Evolutionary conservation across 768 basidiomycete genomes (phyloP).

Genomic region (Scleroderma bovista): DNA sequence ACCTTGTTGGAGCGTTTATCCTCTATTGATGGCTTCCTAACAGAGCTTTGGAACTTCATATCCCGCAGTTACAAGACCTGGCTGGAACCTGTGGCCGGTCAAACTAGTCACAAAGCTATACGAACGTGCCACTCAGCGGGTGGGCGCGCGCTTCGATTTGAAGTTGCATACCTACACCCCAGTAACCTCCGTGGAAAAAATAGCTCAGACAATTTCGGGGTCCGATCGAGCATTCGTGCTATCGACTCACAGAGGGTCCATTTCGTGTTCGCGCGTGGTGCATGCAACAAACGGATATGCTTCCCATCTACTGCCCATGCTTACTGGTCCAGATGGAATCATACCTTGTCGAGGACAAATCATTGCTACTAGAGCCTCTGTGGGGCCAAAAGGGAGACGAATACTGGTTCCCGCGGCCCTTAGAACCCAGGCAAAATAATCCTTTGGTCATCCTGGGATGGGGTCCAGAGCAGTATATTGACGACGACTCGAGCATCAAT

Average conservation of each 20-base stretch:
- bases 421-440: slow-evolving; percentile 22
- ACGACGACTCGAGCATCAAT: slow-evolving; percentile 56
- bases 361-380: slow-evolving; percentile 39
- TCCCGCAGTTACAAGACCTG: slow-evolving; percentile 47
- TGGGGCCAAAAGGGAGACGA: slow-evolving; percentile 39
- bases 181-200: slow-evolving; percentile 40
- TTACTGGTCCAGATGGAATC: slow-evolving; percentile 49
- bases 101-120: slow-evolving; percentile 74
- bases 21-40: no score
- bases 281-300: slow-evolving; percentile 88
- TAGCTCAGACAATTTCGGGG: slow-evolving; percentile 1
- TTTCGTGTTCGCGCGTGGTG: slow-evolving; percentile 60
- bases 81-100: slow-evolving; percentile 71
- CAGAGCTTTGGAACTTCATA: slow-evolving; percentile 35
- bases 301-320: slow-evolving; percentile 66
- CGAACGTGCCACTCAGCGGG: slow-evolving; percentile 31
- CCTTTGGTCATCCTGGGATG: slow-evolving; percentile 75
- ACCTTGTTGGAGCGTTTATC: no score
- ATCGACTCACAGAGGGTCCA: slow-evolving; percentile 58
- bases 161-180: slow-evolving; percentile 70
- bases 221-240: slow-evolving; percentile 6
- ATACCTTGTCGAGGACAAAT: slow-evolving; percentile 73
- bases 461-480: slow-evolving; percentile 48
- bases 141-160: slow-evolving; percentile 35
- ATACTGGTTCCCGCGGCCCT: slow-evolving; percentile 77